These are phyloP conservation scores for Rachicladosporium sp. DNA, from an alignment of 2,329 filamentous ascomycete genomes.

Conservation along the genomic window DNA sequence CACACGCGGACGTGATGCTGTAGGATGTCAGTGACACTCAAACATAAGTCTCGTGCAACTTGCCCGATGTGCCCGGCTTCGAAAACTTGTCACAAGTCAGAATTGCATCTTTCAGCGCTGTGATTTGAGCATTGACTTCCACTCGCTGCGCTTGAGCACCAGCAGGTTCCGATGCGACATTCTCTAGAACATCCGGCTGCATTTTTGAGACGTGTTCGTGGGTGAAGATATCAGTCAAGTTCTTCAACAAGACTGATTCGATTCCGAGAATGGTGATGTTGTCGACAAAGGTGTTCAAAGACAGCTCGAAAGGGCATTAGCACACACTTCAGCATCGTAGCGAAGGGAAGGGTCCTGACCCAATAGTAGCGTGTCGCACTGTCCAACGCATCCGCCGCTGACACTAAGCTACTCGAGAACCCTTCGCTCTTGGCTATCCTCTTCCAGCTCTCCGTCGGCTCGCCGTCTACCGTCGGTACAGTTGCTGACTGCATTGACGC, in stretches of 20 bases:
- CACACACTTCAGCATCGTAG: no score
- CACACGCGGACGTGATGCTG: no score
- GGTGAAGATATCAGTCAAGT: not conserved
- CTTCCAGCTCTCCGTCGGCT: not conserved
- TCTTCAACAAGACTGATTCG: not conserved
- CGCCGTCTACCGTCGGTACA: not conserved
- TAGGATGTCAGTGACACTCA: no score
- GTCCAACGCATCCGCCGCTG: no score
- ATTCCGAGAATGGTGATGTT: slow-evolving; percentile 1
- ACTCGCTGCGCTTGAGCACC: not conserved
- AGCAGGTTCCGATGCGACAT: slow-evolving; percentile 1
- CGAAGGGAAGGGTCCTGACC: no score
- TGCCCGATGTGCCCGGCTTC: no score
- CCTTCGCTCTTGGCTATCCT: not conserved
- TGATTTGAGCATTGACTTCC: not conserved
- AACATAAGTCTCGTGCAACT: no score
- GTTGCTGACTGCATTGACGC: not conserved
- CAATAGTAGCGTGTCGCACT: not conserved
- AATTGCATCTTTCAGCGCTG: not conserved
- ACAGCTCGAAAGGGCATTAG: not conserved
- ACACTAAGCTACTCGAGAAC: no score
- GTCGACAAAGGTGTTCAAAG: slow-evolving; percentile 1
- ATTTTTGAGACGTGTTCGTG: not conserved
- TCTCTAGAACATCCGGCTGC: not conserved
- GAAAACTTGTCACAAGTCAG: not conserved